phyloP scores from a whole-genome alignment of 208 protist genomes.

The Trypanosoma conorhini region DNA sequence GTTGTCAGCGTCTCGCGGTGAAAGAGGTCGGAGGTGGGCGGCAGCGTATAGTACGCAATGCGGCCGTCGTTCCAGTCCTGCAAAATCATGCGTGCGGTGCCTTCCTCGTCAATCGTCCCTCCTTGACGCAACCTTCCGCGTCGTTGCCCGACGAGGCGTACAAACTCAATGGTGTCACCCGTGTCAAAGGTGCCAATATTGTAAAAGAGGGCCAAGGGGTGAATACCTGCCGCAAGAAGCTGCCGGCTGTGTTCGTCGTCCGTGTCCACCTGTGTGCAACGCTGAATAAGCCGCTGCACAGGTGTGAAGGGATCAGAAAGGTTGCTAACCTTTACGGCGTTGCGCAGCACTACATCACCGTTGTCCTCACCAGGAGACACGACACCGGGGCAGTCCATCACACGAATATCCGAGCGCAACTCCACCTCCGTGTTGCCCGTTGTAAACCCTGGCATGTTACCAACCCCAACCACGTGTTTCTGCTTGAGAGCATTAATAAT shows the following conservation, averaged over 20 bases:
- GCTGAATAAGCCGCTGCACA: constrained; percentile 90
- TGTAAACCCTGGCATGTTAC: constrained; percentile 95
- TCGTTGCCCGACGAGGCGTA: constrained; percentile 73
- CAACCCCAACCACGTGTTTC: constrained; percentile 86
- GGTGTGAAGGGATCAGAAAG: constrained; percentile 91
- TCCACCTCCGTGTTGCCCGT: constrained; percentile 95
- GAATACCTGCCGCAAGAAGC: constrained; percentile 30
- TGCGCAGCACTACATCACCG: constrained; percentile 95
- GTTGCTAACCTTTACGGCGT: constrained; percentile 95
- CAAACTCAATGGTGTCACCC: constrained; percentile 83
- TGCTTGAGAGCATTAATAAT: constrained; percentile 98
- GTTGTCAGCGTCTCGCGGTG: constrained; percentile 31
- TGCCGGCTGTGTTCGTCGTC: constrained; percentile 19
- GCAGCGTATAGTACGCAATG: constrained; percentile 96
- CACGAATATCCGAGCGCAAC: constrained; percentile 95
- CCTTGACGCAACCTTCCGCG: constrained; percentile 86
- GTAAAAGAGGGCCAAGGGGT: constrained; percentile 86
- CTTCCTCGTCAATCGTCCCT: constrained; percentile 90
- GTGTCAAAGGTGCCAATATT: constrained; percentile 70
- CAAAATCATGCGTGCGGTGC: constrained; percentile 91
- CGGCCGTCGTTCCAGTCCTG: constrained; percentile 96
- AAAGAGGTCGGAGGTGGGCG: constrained; percentile 75
- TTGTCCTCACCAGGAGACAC: constrained; percentile 87
- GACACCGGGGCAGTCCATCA: constrained; percentile 98
- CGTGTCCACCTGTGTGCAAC: constrained; percentile 55